These are phyloP conservation scores for Corylus avellana DNA, from an alignment of 306 rosid genomes.

Conservation along the genomic window DNA sequence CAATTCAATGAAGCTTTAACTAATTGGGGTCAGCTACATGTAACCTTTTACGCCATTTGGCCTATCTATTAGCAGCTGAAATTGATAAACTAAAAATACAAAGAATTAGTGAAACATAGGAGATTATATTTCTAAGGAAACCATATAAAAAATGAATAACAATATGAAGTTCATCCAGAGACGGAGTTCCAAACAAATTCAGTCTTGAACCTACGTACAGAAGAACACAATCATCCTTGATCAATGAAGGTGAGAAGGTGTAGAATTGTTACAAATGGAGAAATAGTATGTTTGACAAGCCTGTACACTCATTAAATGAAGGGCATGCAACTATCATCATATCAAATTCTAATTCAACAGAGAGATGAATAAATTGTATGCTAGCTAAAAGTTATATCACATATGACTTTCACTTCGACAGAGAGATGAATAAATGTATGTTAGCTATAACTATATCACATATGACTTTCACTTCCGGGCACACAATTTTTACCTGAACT, in stretches of 20 bases:
- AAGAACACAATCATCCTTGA: background rate
- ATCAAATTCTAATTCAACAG: background rate
- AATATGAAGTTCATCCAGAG: no score
- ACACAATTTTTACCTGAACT: constrained; percentile 58
- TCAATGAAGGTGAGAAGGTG: background rate
- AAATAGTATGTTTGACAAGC: background rate
- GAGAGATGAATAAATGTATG: background rate
- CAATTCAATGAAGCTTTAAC: no score
- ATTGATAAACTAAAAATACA: no score
- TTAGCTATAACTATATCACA: background rate
- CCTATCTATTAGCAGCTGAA: no score
- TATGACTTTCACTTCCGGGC: background rate
- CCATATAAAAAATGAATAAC: no score
- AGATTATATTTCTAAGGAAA: no score
- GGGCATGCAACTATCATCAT: background rate
- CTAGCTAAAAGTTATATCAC: background rate
- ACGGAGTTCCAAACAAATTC: background rate
- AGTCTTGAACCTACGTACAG: background rate
- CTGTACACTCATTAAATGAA: background rate
- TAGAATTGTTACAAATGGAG: background rate
- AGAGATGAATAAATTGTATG: background rate
- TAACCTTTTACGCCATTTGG: no score
- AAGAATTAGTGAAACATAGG: no score
- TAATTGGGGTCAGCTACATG: no score
- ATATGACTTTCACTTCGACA: background rate